Conservation (phyloP, 163 green algal genomes). For the Scenedesmus sp. region DNA sequence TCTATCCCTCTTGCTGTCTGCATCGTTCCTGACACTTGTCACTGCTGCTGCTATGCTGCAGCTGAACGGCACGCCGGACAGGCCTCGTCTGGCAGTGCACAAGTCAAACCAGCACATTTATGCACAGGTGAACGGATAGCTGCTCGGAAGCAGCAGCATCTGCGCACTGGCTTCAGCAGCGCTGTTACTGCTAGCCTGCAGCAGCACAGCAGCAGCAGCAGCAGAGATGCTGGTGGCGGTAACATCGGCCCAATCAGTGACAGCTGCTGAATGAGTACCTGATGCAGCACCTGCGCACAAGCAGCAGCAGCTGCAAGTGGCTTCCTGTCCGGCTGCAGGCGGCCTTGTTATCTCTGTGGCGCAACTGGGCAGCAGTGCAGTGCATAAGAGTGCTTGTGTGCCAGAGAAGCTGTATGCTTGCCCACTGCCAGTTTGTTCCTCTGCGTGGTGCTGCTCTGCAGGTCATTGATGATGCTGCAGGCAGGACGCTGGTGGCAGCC, state of each 20-base stretch:
- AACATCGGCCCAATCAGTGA: too few species aligned
- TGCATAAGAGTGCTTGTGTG: background rate
- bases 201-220: conserved; percentile 7
- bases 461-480: conserved; percentile 93
- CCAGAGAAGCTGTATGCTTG: background rate
- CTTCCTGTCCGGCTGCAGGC: background rate
- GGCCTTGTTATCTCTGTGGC: background rate
- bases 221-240: background rate
- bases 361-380: background rate
- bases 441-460: conserved; percentile 57
- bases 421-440: too few species aligned
- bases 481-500: conserved; percentile 86
- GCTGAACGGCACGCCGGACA: conserved; percentile 91
- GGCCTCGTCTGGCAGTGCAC: conserved; percentile 95
- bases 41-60: conserved; percentile 61
- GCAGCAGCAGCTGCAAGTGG: background rate
- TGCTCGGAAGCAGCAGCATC: background rate
- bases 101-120: conserved; percentile 99
- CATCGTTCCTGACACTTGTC: background rate
- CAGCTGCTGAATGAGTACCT: background rate
- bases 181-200: background rate
- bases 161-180: background rate
- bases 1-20: background rate
- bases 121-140: conserved; percentile 83
- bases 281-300: background rate